Evolutionary conservation across 805 yeast genomes (phyloP).

Genomic region (Nakazawaea populi): DNA sequence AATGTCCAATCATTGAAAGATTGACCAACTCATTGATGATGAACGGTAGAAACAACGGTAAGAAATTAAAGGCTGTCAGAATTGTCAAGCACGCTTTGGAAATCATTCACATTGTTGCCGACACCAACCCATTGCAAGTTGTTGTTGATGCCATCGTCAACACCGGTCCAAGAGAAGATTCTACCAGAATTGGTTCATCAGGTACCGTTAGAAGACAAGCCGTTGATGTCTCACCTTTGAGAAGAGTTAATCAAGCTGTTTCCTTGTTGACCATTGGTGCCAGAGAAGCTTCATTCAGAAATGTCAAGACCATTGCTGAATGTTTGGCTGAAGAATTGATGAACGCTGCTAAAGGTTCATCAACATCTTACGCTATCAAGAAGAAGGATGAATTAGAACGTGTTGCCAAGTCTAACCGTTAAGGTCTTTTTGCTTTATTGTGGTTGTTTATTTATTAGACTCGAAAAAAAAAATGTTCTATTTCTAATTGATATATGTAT

Average conservation of each 20-base stretch:
- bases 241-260: slow-evolving; percentile 99
- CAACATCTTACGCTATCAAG: slow-evolving; percentile 99
- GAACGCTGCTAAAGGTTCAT: slow-evolving; percentile 99
- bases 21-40: slow-evolving; percentile 99
- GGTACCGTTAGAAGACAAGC: slow-evolving; percentile 99
- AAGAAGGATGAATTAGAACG: slow-evolving; percentile 99
- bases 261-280: slow-evolving; percentile 98
- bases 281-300: slow-evolving; percentile 99
- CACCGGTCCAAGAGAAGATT: slow-evolving; percentile 99
- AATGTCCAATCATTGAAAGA: slow-evolving; percentile 99
- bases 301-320: slow-evolving; percentile 99
- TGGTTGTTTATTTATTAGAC: background rate
- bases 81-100: slow-evolving; percentile 99
- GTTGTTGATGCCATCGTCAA: slow-evolving; percentile 98
- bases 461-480: background rate
- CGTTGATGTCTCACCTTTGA: slow-evolving; percentile 99
- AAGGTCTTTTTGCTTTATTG: slow-evolving; percentile 28
- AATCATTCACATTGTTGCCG: slow-evolving; percentile 95
- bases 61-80: slow-evolving; percentile 99
- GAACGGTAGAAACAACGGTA: slow-evolving; percentile 99
- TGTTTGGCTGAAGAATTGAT: slow-evolving; percentile 99
- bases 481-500: background rate
- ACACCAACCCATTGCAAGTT: slow-evolving; percentile 99
- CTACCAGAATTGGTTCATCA: slow-evolving; percentile 99
- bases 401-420: slow-evolving; percentile 99